These are phyloP conservation scores for Penicillium italicum DNA, from an alignment of 2,329 filamentous ascomycete species.

Conservation along the genomic window DNA sequence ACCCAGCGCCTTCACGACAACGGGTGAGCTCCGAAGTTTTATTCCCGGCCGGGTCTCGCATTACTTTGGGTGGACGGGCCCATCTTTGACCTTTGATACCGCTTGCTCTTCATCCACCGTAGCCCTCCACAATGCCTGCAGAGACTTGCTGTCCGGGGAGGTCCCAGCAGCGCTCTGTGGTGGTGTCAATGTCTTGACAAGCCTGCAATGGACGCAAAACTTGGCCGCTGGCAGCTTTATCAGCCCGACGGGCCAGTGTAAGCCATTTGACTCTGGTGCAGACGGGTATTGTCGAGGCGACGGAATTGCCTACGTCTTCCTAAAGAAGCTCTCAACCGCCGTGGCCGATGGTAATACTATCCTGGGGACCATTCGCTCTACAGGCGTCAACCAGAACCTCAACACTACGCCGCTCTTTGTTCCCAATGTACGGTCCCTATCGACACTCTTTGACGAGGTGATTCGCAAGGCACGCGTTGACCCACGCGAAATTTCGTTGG, in stretches of 20 bases:
- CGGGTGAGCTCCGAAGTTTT: too few species aligned
- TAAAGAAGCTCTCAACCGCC: slow-evolving; percentile 48
- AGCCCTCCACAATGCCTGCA: slow-evolving; percentile 26
- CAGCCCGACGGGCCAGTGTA: slow-evolving; percentile 46
- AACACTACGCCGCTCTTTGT: slow-evolving; percentile 21
- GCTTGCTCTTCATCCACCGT: slow-evolving; percentile 43
- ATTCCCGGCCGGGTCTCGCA: too few species aligned
- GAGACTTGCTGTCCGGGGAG: slow-evolving; percentile 17
- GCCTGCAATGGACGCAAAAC: slow-evolving; percentile 20
- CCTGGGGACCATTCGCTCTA: slow-evolving; percentile 38
- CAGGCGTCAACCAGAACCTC: slow-evolving; percentile 31
- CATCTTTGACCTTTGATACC: too few species aligned
- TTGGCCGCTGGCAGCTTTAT: slow-evolving; percentile 41
- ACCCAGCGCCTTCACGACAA: too few species aligned
- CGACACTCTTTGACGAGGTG: slow-evolving; percentile 27
- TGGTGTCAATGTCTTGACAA: slow-evolving; percentile 34
- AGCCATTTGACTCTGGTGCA: slow-evolving; percentile 43
- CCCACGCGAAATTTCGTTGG: slow-evolving; percentile 24
- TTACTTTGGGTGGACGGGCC: too few species aligned
- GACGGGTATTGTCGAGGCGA: slow-evolving; percentile 50
- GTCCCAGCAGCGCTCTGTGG: slow-evolving; percentile 31
- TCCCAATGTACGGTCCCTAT: slow-evolving; percentile 22
- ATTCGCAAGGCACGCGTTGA: slow-evolving; percentile 20
- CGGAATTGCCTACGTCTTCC: slow-evolving; percentile 45
- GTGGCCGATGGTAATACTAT: slow-evolving; percentile 46